A percentile compares a stretch with the other conserved stretches of the same genome.
These are phyloP conservation scores for Terana coerulea DNA, from an alignment of 768 basidiomycete genomes.

Conservation along the genomic window DNA sequence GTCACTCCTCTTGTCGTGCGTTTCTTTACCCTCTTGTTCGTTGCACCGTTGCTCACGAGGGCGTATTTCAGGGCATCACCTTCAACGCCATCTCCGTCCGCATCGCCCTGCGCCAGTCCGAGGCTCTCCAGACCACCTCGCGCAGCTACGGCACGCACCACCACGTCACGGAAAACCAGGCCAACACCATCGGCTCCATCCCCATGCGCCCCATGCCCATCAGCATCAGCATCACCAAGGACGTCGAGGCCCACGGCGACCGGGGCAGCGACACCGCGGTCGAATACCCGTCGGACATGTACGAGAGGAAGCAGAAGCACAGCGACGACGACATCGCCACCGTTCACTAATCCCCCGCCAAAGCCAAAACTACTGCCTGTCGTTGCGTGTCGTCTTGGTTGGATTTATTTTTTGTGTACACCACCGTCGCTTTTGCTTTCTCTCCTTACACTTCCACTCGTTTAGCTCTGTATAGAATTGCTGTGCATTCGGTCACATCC, in stretches of 20 bases:
- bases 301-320: slow-evolving; percentile 1
- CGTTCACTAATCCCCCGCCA: background rate
- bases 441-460: background rate
- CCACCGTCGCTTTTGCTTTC: background rate
- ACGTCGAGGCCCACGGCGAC: slow-evolving; percentile 14
- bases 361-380: background rate
- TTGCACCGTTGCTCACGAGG: background rate
- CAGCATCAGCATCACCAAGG: slow-evolving; percentile 16
- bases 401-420: background rate
- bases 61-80: slow-evolving; percentile 12
- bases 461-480: background rate
- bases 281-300: background rate
- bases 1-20: slow-evolving; percentile 14
- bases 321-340: slow-evolving; percentile 9
- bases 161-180: background rate
- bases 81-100: slow-evolving; percentile 17
- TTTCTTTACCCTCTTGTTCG: background rate
- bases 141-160: background rate
- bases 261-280: background rate
- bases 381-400: background rate
- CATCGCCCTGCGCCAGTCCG: slow-evolving; percentile 13
- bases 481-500: background rate
- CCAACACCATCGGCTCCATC: slow-evolving; percentile 12
- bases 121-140: background rate
- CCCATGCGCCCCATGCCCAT: slow-evolving; percentile 12